Conservation (phyloP, 164 flowering plant genomes). For the Houttuynia cordata region DNA sequence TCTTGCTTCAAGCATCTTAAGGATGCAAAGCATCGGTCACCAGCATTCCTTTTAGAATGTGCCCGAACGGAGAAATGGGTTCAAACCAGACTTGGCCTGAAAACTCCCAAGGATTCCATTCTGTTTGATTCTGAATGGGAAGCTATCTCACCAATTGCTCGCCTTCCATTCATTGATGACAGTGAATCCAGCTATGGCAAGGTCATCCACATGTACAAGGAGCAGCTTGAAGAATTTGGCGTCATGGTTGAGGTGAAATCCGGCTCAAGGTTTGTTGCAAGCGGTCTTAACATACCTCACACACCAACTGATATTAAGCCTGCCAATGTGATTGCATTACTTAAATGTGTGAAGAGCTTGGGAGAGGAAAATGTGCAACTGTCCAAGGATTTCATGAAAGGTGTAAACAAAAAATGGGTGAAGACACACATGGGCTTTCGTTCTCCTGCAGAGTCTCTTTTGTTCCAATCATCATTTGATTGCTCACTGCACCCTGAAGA, state of each 20-base stretch:
- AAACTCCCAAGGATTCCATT: conserved; percentile 35
- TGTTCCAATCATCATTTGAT: conserved; percentile 30
- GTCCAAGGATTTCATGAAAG: conserved; percentile 15
- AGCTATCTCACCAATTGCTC: conserved; percentile 9
- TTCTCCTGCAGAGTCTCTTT: conserved; percentile 30
- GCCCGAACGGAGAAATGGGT: conserved; percentile 41
- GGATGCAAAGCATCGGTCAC: conserved; percentile 7
- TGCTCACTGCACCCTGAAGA: conserved; percentile 23
- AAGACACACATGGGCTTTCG: conserved; percentile 42
- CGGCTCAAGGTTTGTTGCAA: conserved; percentile 14
- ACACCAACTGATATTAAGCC: conserved; percentile 6
- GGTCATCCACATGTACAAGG: conserved; percentile 8
- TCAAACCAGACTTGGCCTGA: conserved; percentile 36
- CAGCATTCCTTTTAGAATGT: conserved; percentile 20
- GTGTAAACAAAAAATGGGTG: conserved; percentile 31
- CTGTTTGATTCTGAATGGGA: conserved; percentile 20
- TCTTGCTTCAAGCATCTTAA: conserved; percentile 29
- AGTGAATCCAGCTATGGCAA: conserved; percentile 7
- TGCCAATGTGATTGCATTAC: conserved; percentile 4
- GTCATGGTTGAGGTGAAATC: conserved; percentile 10
- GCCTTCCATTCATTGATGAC: conserved; percentile 19
- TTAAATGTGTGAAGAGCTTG: conserved; percentile 8
- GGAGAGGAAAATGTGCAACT: conserved; percentile 3
- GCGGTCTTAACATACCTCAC: conserved; percentile 8
- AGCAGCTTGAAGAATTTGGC: conserved; percentile 18